Base-by-base conservation (phyloP, 345 rosid genomes). In the Eucalyptus victrix region DNA sequence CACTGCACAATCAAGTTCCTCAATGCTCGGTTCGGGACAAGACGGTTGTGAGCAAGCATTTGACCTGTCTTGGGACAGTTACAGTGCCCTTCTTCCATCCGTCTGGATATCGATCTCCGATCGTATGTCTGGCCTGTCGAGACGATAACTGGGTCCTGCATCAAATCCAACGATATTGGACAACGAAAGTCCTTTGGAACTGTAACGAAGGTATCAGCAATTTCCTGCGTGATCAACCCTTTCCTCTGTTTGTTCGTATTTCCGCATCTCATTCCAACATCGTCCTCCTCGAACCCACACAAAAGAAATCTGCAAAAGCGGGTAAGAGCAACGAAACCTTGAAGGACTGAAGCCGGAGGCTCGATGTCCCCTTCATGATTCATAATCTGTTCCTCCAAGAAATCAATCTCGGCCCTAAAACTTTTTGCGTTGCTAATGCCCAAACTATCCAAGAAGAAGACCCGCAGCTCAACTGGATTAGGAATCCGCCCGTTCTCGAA, bases 61-160 rank as follows among this genome's bases (percentile, higher is more conserved):
- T 96, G 99, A 49, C 98, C 99, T 0, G 99, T 97, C 91, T 97
- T 97, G 5, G 99, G 99, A 88, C 99, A 98, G 65, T 94, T 95
- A 89, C 93, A 92, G 60, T 96, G 97, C 86, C 99, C 99, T 93
- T 96, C 98, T 88, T 98, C 99, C 89, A 98, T 89, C 99, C 99
- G 97, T 90, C 99, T 94, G 42, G 96, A 88, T 83, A 98, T 97
- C 2, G 98, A 95, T 89, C 94, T 93, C 93, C 98, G 95, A 69
- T 98, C 99, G 86, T 97, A 98, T 6, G 99, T 98, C 89, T 98
- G 99, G 32, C 99, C 98, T 1, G 98, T 97, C 1, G 98, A 97
- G 28, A 97, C 90, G 56, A 96, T 96, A 90, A 96, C 99, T 2
- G 99, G 99, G 94, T 98, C 99, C 40, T 90, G 92, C 98, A 98